Conservation (phyloP, 768 basidiomycete genomes). For the Leccinum fibrillosum region DNA sequence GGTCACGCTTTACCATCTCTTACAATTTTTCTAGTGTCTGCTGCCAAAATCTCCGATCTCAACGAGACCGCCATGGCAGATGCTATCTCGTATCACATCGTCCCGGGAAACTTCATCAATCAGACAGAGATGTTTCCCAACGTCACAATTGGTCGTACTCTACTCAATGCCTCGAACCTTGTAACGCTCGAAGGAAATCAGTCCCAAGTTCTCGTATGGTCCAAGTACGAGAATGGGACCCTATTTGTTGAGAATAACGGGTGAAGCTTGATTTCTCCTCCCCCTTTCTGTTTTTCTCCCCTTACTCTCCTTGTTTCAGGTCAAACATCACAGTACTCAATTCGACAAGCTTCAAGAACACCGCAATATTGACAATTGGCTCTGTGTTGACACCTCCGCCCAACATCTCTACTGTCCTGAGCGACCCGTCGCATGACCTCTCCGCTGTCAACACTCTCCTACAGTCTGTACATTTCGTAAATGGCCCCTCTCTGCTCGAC, state of each 20-base stretch:
- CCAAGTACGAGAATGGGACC: slow-evolving; percentile 34
- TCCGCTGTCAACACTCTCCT: slow-evolving; percentile 27
- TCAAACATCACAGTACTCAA: slow-evolving; percentile 37
- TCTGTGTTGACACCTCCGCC: slow-evolving; percentile 54
- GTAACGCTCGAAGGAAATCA: slow-evolving; percentile 57
- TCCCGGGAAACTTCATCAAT: slow-evolving; percentile 48
- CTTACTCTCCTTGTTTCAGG: slow-evolving; percentile 12
- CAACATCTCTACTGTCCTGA: slow-evolving; percentile 41
- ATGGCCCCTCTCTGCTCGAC: slow-evolving; percentile 26
- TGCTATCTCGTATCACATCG: slow-evolving; percentile 55
- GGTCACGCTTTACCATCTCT: neutral
- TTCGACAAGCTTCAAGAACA: slow-evolving; percentile 36
- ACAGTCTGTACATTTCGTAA: slow-evolving; percentile 17
- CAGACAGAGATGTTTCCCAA: slow-evolving; percentile 47
- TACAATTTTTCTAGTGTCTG: slow-evolving; percentile 9
- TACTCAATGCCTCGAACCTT: slow-evolving; percentile 47
- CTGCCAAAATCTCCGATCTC: slow-evolving; percentile 8
- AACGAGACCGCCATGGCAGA: slow-evolving; percentile 41
- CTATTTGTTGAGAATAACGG: slow-evolving; percentile 48
- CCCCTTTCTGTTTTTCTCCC: neutral
- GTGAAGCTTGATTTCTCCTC: slow-evolving; percentile 27
- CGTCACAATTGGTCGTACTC: slow-evolving; percentile 60
- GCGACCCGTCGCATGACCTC: slow-evolving; percentile 37
- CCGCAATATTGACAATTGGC: slow-evolving; percentile 47
- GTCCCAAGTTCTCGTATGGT: slow-evolving; percentile 54